These are phyloP conservation scores for Saccharomycopsis hybrid DNA, from an alignment of 1,139 yeast species.

Conservation along the genomic window DNA sequence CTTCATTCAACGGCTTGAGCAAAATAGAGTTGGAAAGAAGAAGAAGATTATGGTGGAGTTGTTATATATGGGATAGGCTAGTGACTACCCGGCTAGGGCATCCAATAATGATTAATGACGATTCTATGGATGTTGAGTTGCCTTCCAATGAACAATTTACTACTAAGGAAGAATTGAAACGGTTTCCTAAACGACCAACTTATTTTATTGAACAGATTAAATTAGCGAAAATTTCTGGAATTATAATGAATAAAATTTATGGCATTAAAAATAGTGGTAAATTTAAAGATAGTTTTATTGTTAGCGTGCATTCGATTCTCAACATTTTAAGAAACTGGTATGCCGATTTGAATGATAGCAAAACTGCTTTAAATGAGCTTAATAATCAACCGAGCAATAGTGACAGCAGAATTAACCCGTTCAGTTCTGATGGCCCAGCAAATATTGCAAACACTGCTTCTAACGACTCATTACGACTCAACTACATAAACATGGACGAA, in stretches of 20 bases:
- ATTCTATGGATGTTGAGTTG: conserved; percentile 12
- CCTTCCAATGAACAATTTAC: conserved; percentile 4
- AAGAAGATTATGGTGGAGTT: conserved; percentile 17
- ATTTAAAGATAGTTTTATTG: conserved; percentile 14
- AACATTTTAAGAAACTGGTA: conserved; percentile 13
- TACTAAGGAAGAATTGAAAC: neutral
- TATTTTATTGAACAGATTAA: conserved; percentile 13
- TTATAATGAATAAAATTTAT: conserved; percentile 16
- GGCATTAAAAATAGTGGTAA: neutral
- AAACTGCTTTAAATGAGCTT: neutral
- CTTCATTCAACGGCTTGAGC: neutral
- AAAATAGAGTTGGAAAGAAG: conserved; percentile 5
- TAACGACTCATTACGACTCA: neutral
- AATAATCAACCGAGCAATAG: too few species aligned
- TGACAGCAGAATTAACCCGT: too few species aligned
- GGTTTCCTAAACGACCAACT: conserved; percentile 11
- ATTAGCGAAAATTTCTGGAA: conserved; percentile 11
- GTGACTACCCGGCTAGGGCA: conserved; percentile 16
- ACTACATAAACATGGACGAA: conserved; percentile 6
- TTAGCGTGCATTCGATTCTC: conserved; percentile 13
- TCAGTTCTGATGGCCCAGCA: too few species aligned
- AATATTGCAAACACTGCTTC: neutral
- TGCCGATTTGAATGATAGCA: neutral
- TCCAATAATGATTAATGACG: conserved; percentile 18
- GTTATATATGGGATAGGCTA: conserved; percentile 16